phyloP scores from a whole-genome alignment of 73 alveolate species.

The Stentor roeselii region DNA sequence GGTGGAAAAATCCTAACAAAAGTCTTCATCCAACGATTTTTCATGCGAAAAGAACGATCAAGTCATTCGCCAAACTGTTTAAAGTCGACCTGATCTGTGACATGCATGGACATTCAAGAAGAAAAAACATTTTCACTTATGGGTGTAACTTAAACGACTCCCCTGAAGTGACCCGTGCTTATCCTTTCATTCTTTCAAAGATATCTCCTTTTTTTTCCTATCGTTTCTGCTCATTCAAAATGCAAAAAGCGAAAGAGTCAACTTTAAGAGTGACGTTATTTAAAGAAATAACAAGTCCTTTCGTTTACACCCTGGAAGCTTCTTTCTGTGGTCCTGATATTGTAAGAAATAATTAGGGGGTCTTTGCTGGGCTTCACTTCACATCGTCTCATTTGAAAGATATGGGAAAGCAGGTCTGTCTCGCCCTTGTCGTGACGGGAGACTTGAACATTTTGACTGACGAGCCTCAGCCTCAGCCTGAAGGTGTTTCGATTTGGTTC shows the following conservation, averaged over 20 bases:
- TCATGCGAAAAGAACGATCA: slow-evolving; percentile 86
- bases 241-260: slow-evolving; percentile 89
- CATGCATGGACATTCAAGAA: slow-evolving; percentile 99
- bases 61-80: slow-evolving; percentile 88
- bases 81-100: slow-evolving; percentile 95
- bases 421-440: background rate
- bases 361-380: background rate
- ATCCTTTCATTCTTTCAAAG: slow-evolving; percentile 84
- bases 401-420: slow-evolving; percentile 28
- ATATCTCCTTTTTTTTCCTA: slow-evolving; percentile 80
- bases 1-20: slow-evolving; percentile 95
- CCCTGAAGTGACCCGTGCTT: slow-evolving; percentile 76
- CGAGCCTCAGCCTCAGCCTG: slow-evolving; percentile 25
- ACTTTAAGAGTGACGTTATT: slow-evolving; percentile 87
- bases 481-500: background rate
- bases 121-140: slow-evolving; percentile 37
- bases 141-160: slow-evolving; percentile 48
- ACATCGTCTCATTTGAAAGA: slow-evolving; percentile 5
- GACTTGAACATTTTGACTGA: background rate
- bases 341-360: background rate
- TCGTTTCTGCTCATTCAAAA: slow-evolving; percentile 82
- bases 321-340: slow-evolving; percentile 87
- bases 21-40: slow-evolving; percentile 93
- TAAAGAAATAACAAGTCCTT: slow-evolving; percentile 80
- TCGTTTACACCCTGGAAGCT: slow-evolving; percentile 86